Base-by-base conservation (phyloP, 352 stramenopile genomes). In the Globisporangium canariense region DNA sequence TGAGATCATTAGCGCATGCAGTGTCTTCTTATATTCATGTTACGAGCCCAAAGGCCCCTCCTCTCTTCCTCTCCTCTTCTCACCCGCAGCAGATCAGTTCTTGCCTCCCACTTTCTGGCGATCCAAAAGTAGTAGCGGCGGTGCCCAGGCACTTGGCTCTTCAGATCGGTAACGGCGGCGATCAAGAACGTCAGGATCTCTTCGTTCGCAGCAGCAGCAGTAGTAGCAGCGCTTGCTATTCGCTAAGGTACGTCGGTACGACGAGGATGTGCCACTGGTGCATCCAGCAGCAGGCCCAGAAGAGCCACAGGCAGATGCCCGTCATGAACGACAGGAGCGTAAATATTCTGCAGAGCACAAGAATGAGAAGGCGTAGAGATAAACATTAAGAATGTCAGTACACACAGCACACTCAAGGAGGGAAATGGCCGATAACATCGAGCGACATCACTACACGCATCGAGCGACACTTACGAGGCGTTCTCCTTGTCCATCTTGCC, bases 241-340 rank as follows among this genome's bases (percentile, higher is more conserved):
- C 85, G 30, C 74, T 74, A 40, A 73, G 75, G 65, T 89, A 93
- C 18, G 83, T 92, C 46, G 87, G 87, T 34, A 93, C 85, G 46
- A 96, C 77, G 51, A 96, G 73, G 58, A 94, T 89, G 78, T 96
- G 87, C 87, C 87, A 96, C 77, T 96, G 87, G 73, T 96, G 87
- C 63, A 96, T 63, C 87, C 87, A 96, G 81, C 83, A 93, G 67
- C 87, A 96, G n/a, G 85, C 87, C 87, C 87, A 96, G 71, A 96
- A 94, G 73, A 96, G 87, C 87, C 87, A 96, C 66, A 96, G 74
- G 68, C 87, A 96, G 30, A 96, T 60, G 34, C 87, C 87, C 18
- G 77, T 83, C 76, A 96, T 93, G 61, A 91, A 90, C 52, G 85
- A 69, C 54, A 94, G 71, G 66, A 94, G 69, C 51, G 80, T 91